Percentiles rank a stretch among this genome's conserved stretches.
phyloP scores from a whole-genome alignment of 345 rosid species.

The Eucalyptus fibrosa region DNA sequence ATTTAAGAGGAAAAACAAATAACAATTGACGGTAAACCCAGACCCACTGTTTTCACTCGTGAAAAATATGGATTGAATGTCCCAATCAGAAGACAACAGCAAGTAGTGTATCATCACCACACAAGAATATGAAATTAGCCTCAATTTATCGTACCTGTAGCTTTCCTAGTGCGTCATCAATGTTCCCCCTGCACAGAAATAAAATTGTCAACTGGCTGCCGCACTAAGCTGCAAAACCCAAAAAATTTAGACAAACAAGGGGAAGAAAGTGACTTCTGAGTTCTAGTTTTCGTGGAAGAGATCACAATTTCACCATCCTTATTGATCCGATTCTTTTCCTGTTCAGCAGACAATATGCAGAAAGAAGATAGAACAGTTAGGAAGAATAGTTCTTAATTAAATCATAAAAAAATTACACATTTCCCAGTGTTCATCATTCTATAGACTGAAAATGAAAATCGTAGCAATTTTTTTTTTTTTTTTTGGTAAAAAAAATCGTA shows the following conservation, averaged over 20 bases:
- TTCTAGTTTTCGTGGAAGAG: constrained; percentile 90
- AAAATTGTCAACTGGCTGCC: neutral
- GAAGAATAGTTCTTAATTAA: neutral
- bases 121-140: neutral
- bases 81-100: neutral
- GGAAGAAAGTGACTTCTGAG: constrained; percentile 53
- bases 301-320: constrained; percentile 95
- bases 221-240: neutral
- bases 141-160: constrained; percentile 48
- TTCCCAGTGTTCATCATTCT: neutral
- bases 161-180: constrained; percentile 78
- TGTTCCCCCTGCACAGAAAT: constrained; percentile 61
- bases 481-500: no score
- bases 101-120: neutral
- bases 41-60: neutral
- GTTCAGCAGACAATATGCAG: neutral
- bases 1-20: neutral
- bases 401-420: neutral
- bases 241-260: neutral
- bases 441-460: neutral
- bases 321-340: constrained; percentile 97
- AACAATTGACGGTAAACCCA: neutral
- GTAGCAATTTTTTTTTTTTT: no score
- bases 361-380: neutral
- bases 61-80: neutral